These are phyloP conservation scores for Globisporangium spiculum DNA, from an alignment of 352 stramenopile species.

Conservation along the genomic window DNA sequence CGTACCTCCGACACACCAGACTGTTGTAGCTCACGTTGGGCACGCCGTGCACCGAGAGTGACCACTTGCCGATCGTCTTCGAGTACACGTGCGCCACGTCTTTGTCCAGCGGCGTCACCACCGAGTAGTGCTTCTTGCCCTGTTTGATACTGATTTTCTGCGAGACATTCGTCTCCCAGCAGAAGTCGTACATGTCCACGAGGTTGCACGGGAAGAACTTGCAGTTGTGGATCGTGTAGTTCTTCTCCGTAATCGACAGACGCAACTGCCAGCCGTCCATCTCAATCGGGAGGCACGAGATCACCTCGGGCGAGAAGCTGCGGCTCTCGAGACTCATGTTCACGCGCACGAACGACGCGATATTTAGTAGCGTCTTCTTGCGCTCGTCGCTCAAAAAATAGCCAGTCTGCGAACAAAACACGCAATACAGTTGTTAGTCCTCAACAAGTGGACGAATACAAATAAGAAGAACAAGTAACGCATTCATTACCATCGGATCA, in stretches of 20 bases:
- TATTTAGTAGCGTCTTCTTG: slow-evolving; percentile 64
- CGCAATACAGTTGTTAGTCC: neutral
- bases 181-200: slow-evolving; percentile 81
- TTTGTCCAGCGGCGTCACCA: slow-evolving; percentile 65
- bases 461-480: neutral
- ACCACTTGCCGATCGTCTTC: slow-evolving; percentile 85
- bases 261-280: slow-evolving; percentile 87
- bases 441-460: neutral
- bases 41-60: slow-evolving; percentile 75
- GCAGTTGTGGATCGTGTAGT: slow-evolving; percentile 87
- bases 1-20: slow-evolving; percentile 60
- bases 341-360: slow-evolving; percentile 69
- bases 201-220: slow-evolving; percentile 85
- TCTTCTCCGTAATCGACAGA: slow-evolving; percentile 83
- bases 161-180: slow-evolving; percentile 82
- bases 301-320: slow-evolving; percentile 81
- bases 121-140: slow-evolving; percentile 77
- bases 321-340: slow-evolving; percentile 83
- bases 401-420: slow-evolving; percentile 28
- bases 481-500: slow-evolving; percentile 29
- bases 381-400: slow-evolving; percentile 64
- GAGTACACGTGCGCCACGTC: slow-evolving; percentile 83
- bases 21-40: slow-evolving; percentile 87
- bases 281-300: slow-evolving; percentile 83
- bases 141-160: slow-evolving; percentile 79